phyloP scores from a whole-genome alignment of 306 rosid species.

The Cucurbita maxima region DNA sequence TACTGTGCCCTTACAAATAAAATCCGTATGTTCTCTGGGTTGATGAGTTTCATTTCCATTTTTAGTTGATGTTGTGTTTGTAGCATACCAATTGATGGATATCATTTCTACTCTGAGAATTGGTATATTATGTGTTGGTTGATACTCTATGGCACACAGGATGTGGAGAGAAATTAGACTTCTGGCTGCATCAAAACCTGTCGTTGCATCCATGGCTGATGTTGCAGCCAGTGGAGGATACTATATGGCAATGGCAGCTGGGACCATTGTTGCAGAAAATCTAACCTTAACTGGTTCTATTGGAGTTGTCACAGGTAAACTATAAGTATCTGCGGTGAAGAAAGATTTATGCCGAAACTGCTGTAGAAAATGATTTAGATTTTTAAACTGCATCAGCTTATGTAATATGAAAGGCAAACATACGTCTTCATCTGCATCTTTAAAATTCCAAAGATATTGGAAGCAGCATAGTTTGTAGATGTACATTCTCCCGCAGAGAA shows the following conservation, averaged over 20 bases:
- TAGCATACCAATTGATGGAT: conserved; percentile 15
- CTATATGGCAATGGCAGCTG: conserved; percentile 97
- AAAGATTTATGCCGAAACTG: neutral
- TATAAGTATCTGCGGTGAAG: neutral
- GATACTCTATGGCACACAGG: conserved; percentile 28
- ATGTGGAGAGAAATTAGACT: conserved; percentile 98
- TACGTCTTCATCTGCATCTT: neutral
- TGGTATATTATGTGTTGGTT: neutral
- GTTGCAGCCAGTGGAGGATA: conserved; percentile 98
- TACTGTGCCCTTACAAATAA: neutral
- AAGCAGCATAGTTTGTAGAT: neutral
- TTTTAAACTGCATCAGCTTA: neutral
- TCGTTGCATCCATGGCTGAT: conserved; percentile 92
- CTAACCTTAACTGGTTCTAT: conserved; percentile 90
- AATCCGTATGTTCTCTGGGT: neutral
- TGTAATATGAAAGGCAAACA: neutral
- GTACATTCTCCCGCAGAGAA: neutral
- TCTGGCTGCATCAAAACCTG: conserved; percentile 88
- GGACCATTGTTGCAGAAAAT: conserved; percentile 82
- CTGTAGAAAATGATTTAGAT: neutral
- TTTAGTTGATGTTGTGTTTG: conserved; percentile 1
- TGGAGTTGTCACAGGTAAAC: conserved; percentile 85
- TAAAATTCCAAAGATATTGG: neutral
- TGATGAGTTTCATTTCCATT: neutral
- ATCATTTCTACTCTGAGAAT: neutral